phyloP scores from a whole-genome alignment of 257 asterid species.

The Nemophila menziesii region DNA sequence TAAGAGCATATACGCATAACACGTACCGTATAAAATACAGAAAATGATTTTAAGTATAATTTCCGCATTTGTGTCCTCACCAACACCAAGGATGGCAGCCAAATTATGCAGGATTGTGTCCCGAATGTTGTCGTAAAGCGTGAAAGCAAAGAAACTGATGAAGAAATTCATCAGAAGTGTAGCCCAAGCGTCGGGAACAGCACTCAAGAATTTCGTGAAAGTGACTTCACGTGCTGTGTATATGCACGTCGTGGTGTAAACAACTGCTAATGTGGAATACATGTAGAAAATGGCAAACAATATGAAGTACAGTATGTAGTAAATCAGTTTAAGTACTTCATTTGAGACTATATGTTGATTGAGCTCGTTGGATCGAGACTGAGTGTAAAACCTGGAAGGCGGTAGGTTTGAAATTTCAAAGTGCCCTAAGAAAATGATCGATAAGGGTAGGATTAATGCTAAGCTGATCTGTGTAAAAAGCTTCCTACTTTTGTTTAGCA shows the following conservation, averaged over 20 bases:
- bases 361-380: not conserved
- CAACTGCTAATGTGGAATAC: slow-evolving; percentile 6
- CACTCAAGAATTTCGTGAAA: slow-evolving; percentile 2
- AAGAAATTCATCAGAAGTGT: slow-evolving; percentile 4
- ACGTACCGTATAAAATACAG: not conserved
- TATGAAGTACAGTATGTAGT: slow-evolving; percentile 1
- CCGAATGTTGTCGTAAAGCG: not conserved
- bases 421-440: slow-evolving; percentile 8
- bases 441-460: slow-evolving; percentile 1
- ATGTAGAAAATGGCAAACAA: not conserved
- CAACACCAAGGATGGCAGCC: not conserved
- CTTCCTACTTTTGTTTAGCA: not conserved
- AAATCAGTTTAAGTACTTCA: no score
- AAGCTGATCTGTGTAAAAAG: not conserved
- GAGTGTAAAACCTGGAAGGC: not conserved
- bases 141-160: not conserved
- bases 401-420: not conserved
- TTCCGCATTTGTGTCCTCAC: not conserved
- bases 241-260: slow-evolving; percentile 3
- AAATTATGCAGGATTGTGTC: not conserved
- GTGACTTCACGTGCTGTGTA: not conserved
- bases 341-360: not conserved
- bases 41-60: not conserved
- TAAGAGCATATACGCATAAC: slow-evolving; percentile 1
- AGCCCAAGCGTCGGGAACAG: slow-evolving; percentile 7